Base-by-base conservation (phyloP, 495 filamentous ascomycete genomes). In the Lasiosphaeria miniovina region DNA sequence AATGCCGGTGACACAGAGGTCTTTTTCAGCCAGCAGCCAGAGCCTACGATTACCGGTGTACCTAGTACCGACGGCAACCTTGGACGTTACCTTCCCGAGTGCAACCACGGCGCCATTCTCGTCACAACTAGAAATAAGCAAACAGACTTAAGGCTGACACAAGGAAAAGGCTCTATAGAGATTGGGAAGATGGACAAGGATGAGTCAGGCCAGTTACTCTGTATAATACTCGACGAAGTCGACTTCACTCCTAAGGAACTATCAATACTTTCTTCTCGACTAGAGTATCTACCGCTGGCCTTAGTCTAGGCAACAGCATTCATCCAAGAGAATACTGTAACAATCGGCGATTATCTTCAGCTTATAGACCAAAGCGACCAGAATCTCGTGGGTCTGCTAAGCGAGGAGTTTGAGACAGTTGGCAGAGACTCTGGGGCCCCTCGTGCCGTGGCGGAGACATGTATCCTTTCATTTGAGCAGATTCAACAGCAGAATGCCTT, bases 211-310 rank as follows among this genome's bases (percentile, higher is more conserved):
- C 10, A 67, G 49, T 56, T 73, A 6, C 59, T 73, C 10, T 15
- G 45, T 8, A 9, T 6, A 4, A 49, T 43, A 6, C 59, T 73
- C 36, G 36, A 43, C 3, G 43, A 54, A 17, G 14, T 33, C 6
- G 41, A 54, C n/a, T 9, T 31, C 4, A 17, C 7, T 3, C 48
- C 62, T 80, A 0, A 33, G 64, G 57, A 60, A 65, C 33, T 65
- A 68, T 38, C 60, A 76, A 32, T 55, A 48, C 12, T 62, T 52
- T 32, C 54, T 49, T 36, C 36, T 52, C 17, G 61, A 33, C 72
- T 83, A 3, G 77, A 79, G 14, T 71, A 58, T 24, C 71, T 84
- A 58, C 79, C 81, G n/a, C 74, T 83, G 14, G 79, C 80, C 4
- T 80, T 24, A 24, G 24, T 24, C 24, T 2, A 24, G 24, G 24